Evolutionary conservation across 2,329 filamentous ascomycete species (phyloP), one percentile per base, ranked within the genome.

Genomic region (Knufia petricola): DNA sequence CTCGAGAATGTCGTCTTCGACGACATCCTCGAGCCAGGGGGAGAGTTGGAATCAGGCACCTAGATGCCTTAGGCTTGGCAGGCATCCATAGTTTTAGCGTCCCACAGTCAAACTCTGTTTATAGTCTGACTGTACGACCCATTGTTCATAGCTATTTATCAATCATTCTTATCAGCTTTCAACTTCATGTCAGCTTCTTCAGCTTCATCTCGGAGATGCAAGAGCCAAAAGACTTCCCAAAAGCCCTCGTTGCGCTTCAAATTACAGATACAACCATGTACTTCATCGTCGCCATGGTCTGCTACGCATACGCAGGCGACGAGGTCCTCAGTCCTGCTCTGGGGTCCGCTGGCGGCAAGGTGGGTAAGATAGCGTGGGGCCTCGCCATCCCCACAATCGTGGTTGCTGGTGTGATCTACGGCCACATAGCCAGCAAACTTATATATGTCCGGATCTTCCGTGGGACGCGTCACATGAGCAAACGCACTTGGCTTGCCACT

Each of bases 321-420:
- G 63, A 70, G 8, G 81, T 87, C 1, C 69, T 73, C 1, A 81
- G 78, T 1, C 84, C 84, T 0, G 83, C 84, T 0, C 71, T 87
- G 1, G 77, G 79, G 6, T 83, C 81, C 0, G 76, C 81, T 6
- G 71, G 73, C 2, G 61, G 61, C 1, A 59, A 73, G 0, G 65
- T 85, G 40, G 71, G 75, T 19, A 84, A 84, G 59, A 66, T 82
- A 9, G 81, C 82, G 10, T 86, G 79, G 65, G 81, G 79, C 20
- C 69, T 86, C 51, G 82, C 82, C 0, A 70, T 82, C 2, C 82
- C 82, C 12, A 85, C 83, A 1, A 85, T 86, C 50, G 69, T 86
- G 41, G 77, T 87, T 43, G 79, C 82, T 0, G 83, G 82, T 46
- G 81, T 85, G 4, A 82, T 87, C 53, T 81, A 84, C 60, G 81